Percentiles rank a stretch among this genome's conserved stretches.
These are phyloP conservation scores for Lophiostoma macrostomum DNA, from an alignment of 495 filamentous ascomycete genomes.

Conservation along the genomic window DNA sequence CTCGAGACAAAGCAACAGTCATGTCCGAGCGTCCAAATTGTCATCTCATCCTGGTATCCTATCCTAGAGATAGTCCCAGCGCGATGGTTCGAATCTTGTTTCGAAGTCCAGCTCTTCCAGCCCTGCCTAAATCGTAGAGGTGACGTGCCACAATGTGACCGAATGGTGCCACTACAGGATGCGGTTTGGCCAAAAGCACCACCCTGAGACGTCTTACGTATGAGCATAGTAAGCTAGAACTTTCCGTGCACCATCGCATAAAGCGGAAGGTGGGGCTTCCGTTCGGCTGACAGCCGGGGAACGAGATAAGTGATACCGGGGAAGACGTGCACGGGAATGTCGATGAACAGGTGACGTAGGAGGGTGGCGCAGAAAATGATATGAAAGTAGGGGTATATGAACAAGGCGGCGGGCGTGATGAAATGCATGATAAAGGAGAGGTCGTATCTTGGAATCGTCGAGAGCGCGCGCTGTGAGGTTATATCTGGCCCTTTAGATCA, in stretches of 20 bases:
- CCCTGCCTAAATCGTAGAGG: conserved; percentile 6
- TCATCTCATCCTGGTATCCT: conserved; percentile 14
- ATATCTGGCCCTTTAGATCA: conserved; percentile 87
- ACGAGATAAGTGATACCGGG: conserved; percentile 24
- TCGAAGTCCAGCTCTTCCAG: conserved; percentile 9
- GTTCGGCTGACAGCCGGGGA: conserved; percentile 19
- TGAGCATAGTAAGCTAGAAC: conserved; percentile 16
- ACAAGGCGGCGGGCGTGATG: too few relatives aligned
- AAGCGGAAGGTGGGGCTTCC: conserved; percentile 30
- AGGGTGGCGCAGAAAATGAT: conserved; percentile 3
- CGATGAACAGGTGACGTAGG: conserved; percentile 9
- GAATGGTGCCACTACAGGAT: conserved; percentile 13
- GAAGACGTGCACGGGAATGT: neutral
- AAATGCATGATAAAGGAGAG: too few relatives aligned
- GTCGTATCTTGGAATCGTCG: too few relatives aligned
- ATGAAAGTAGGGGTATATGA: neutral
- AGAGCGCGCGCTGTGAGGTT: too few relatives aligned
- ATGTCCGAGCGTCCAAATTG: conserved; percentile 12
- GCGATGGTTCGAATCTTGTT: conserved; percentile 4
- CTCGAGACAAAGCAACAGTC: conserved; percentile 21
- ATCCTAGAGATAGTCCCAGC: conserved; percentile 4
- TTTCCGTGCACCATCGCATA: conserved; percentile 21
- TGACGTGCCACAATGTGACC: conserved; percentile 5
- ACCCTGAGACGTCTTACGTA: conserved; percentile 25
- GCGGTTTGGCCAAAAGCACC: conserved; percentile 7